Evolutionary conservation across 2,329 filamentous ascomycete genomes (phyloP).

Genomic region (Penicillium concentricum): DNA sequence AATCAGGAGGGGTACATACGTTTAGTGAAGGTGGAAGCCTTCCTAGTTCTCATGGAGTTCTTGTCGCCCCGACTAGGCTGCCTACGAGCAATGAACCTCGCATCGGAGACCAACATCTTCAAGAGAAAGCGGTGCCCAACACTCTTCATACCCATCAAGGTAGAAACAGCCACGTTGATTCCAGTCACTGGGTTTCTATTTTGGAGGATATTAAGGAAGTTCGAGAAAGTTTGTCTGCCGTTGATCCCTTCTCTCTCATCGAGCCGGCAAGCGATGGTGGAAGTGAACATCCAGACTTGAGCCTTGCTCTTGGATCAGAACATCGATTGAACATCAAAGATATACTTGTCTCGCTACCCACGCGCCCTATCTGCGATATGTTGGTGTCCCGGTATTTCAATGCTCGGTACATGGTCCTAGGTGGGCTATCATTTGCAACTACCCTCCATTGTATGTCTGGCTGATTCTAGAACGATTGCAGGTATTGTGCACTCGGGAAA

Average conservation of each 20-base stretch:
- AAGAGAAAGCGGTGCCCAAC: background rate
- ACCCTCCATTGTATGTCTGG: background rate
- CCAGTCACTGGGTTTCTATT: constrained; percentile 15
- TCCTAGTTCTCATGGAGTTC: background rate
- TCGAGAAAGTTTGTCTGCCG: constrained; percentile 2
- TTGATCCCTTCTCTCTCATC: background rate
- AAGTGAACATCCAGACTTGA: constrained; percentile 2
- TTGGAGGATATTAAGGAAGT: constrained; percentile 13
- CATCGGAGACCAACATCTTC: background rate
- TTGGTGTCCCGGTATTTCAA: constrained; percentile 15
- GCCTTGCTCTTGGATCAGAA: background rate
- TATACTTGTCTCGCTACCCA: constrained; percentile 2
- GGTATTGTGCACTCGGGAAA: constrained; percentile 15
- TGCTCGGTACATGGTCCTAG: constrained; percentile 12
- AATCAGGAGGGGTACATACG: background rate
- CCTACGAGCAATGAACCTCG: background rate
- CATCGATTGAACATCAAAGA: background rate
- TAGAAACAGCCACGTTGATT: constrained; percentile 4
- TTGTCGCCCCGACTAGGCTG: background rate
- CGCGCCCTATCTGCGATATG: constrained; percentile 9
- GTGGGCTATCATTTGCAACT: constrained; percentile 1
- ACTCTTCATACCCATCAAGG: background rate
- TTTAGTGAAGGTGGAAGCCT: background rate
- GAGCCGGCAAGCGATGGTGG: background rate
- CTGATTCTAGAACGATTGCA: background rate